Percentiles rank a stretch among this genome's conserved stretches.
These are phyloP conservation scores for Rhynchospora pubera DNA, from an alignment of 176 grass and related monocot genomes.

Conservation along the genomic window DNA sequence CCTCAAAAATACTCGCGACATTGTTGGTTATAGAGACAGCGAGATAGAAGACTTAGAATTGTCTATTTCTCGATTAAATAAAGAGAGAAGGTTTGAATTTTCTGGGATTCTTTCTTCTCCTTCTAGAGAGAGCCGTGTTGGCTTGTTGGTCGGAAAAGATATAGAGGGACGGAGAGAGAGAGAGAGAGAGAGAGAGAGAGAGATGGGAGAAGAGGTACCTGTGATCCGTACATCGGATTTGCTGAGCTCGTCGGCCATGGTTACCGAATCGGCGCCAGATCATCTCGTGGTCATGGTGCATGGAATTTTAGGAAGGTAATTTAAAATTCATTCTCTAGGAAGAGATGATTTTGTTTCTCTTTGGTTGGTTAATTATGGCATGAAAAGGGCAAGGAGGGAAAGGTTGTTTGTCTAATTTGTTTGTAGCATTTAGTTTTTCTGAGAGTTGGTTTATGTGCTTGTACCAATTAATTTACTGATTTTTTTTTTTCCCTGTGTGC, in stretches of 20 bases:
- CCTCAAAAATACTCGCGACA: neutral
- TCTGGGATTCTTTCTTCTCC: neutral
- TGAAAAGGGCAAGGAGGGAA: neutral
- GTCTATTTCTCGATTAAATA: neutral
- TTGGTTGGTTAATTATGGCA: neutral
- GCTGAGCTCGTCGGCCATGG: neutral
- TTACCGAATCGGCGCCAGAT: slow-evolving; percentile 23
- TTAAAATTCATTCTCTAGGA: neutral
- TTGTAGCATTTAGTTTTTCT: neutral
- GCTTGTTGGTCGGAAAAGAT: neutral
- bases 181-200: neutral
- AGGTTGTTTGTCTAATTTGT: neutral
- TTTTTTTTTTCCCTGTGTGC: slow-evolving; percentile 10
- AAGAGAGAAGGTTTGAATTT: slow-evolving; percentile 22
- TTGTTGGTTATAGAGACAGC: neutral
- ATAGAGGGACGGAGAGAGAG: neutral
- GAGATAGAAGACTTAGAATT: neutral
- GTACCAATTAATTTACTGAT: neutral
- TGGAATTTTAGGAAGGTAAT: slow-evolving; percentile 68
- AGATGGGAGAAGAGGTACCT: slow-evolving; percentile 19
- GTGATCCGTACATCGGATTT: slow-evolving; percentile 10
- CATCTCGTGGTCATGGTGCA: slow-evolving; percentile 75
- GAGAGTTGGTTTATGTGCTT: neutral
- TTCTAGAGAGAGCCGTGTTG: neutral
- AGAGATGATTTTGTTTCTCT: neutral